Evolutionary conservation across 768 basidiomycete species (phyloP).

Genomic region (Suillus cothurnatus): DNA sequence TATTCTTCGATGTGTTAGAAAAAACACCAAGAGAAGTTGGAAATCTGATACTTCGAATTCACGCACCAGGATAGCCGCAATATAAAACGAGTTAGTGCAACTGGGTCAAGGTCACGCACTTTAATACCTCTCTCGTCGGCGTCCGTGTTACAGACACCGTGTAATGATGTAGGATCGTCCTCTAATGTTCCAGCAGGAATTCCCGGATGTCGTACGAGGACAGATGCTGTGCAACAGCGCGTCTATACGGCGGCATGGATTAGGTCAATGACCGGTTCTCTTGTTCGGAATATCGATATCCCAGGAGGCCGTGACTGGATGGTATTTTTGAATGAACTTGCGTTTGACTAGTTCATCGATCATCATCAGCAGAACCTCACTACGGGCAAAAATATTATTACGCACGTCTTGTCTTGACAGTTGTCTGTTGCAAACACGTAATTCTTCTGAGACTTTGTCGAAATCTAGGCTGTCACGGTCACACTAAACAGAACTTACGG

Average conservation of each 20-base stretch:
- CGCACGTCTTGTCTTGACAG: background rate
- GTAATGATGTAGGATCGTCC: background rate
- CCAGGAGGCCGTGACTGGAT: background rate
- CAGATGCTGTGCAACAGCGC: background rate
- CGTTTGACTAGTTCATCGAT: no score
- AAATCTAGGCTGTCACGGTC: background rate
- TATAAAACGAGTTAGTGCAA: background rate
- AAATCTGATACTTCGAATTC: constrained; percentile 5
- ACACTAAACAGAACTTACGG: no score
- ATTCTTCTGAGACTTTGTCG: background rate
- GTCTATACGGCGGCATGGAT: background rate
- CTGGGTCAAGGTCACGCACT: background rate
- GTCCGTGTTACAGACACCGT: background rate
- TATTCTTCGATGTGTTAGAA: background rate
- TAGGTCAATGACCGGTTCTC: background rate
- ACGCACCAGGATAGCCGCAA: constrained; percentile 5
- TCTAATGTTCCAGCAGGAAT: background rate
- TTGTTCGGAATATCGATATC: background rate
- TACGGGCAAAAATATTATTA: background rate
- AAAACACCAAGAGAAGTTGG: background rate
- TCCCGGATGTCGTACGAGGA: background rate
- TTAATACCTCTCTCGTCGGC: background rate
- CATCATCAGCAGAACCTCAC: background rate
- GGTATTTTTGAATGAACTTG: background rate
- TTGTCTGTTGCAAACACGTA: background rate